A percentile compares a stretch with the other conserved stretches of the same genome.
Evolutionary conservation across 768 basidiomycete species (phyloP).

Genomic region (Cubamyces sp.): DNA sequence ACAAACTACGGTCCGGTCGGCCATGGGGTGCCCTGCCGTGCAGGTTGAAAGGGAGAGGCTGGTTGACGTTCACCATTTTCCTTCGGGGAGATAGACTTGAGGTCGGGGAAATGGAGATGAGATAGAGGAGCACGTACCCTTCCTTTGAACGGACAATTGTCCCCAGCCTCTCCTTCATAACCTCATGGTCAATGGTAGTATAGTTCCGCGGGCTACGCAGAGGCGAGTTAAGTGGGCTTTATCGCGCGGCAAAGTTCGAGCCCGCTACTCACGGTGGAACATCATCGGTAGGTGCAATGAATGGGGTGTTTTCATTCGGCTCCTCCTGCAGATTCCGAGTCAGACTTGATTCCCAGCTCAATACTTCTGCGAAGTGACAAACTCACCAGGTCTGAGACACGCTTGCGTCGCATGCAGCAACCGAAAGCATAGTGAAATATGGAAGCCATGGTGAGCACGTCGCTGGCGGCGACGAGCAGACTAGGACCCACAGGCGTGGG

Average conservation of each 20-base stretch:
- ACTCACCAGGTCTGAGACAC: conserved; percentile 14
- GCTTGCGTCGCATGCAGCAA: conserved; percentile 30
- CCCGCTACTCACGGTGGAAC: conserved; percentile 30
- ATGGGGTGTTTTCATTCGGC: conserved; percentile 37
- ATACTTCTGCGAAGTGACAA: too few species aligned
- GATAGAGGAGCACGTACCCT: conserved; percentile 45
- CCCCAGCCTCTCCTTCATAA: conserved; percentile 53
- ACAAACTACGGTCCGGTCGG: conserved; percentile 40
- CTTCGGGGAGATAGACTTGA: conserved; percentile 37
- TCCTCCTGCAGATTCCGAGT: conserved; percentile 25
- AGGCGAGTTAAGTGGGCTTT: neutral
- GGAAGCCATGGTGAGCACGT: conserved; percentile 31
- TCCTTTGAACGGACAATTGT: conserved; percentile 64
- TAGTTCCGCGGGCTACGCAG: conserved; percentile 24
- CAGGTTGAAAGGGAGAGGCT: conserved; percentile 63
- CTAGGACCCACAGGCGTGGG: conserved; percentile 11
- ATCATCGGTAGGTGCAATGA: conserved; percentile 38
- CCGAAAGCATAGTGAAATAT: conserved; percentile 27
- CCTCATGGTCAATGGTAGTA: conserved; percentile 48
- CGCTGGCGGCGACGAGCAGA: conserved; percentile 18
- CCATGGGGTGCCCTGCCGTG: conserved; percentile 43
- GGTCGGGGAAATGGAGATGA: conserved; percentile 8
- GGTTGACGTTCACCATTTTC: conserved; percentile 73
- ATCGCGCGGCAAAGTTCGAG: neutral
- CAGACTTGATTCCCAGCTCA: neutral